phyloP scores from a whole-genome alignment of 805 yeast species.

The Suhomyces prunicola region DNA sequence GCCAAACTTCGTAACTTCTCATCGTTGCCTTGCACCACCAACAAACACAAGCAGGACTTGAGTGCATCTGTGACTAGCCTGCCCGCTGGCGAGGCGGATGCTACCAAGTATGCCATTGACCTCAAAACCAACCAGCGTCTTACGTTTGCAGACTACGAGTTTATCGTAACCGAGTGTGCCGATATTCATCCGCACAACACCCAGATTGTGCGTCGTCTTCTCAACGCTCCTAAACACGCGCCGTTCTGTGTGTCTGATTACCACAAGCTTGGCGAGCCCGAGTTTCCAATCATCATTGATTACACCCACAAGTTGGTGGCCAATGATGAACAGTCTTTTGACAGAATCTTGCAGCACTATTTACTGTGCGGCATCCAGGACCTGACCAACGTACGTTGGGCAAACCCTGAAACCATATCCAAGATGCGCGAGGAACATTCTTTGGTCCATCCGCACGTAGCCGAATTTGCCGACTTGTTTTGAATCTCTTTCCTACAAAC shows the following conservation, averaged over 20 bases:
- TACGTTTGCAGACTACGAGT: constrained; percentile 24
- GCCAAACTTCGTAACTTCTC: constrained; percentile 17
- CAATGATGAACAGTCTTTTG: constrained; percentile 42
- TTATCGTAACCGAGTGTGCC: constrained; percentile 24
- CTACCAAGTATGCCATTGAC: constrained; percentile 19
- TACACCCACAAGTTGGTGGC: constrained; percentile 61
- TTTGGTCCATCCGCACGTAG: constrained; percentile 40
- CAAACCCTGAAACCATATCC: constrained; percentile 1
- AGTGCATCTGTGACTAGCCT: background rate
- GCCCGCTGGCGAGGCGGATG: background rate
- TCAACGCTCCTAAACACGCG: constrained; percentile 19
- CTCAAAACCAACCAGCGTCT: constrained; percentile 16
- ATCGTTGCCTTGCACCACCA: constrained; percentile 17
- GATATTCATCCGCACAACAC: constrained; percentile 36
- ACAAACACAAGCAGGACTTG: constrained; percentile 6
- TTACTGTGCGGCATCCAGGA: constrained; percentile 28
- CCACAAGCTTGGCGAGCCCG: constrained; percentile 11
- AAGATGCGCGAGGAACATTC: background rate
- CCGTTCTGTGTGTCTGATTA: constrained; percentile 19
- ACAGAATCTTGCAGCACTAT: constrained; percentile 42
- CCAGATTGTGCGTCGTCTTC: constrained; percentile 19
- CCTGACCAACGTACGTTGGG: constrained; percentile 10
- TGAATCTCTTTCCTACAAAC: constrained; percentile 11
- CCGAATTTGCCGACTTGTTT: constrained; percentile 45
- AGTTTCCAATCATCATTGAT: constrained; percentile 45